Percentiles rank a stretch among this genome's conserved stretches.
Evolutionary conservation across 2,329 filamentous ascomycete genomes (phyloP).

Genomic region (Colletotrichum sp.): DNA sequence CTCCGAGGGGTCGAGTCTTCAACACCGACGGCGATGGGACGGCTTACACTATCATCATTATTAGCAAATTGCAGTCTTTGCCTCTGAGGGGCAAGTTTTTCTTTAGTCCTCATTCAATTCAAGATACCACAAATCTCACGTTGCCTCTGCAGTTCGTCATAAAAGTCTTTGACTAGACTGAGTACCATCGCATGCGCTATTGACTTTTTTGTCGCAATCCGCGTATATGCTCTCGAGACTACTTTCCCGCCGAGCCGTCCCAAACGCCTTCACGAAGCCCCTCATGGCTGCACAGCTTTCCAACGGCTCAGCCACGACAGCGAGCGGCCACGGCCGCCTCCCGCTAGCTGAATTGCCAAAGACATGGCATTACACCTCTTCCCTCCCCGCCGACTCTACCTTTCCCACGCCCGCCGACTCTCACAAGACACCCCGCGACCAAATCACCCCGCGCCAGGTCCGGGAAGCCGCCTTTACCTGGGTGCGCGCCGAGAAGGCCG

Average conservation of each 20-base stretch:
- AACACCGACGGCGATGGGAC: neutral
- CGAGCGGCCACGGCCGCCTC: constrained; percentile 27
- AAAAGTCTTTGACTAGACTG: neutral
- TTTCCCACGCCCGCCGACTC: constrained; percentile 84
- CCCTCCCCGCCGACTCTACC: constrained; percentile 75
- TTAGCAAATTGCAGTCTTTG: constrained; percentile 7
- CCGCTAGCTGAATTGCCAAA: constrained; percentile 64
- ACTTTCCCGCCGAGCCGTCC: constrained; percentile 33
- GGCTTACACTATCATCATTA: constrained; percentile 4
- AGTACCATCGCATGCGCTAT: neutral
- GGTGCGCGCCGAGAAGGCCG: constrained; percentile 78
- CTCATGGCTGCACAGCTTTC: constrained; percentile 38
- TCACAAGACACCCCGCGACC: constrained; percentile 78
- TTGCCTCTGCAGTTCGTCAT: neutral
- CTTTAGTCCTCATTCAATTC: neutral
- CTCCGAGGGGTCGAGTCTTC: neutral
- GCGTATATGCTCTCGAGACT: constrained; percentile 36
- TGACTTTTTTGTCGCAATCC: neutral
- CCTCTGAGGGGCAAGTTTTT: neutral
- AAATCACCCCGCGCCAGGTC: constrained; percentile 82
- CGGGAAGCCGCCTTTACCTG: constrained; percentile 87
- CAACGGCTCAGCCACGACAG: constrained; percentile 26
- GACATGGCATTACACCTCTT: constrained; percentile 69
- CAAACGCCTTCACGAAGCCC: constrained; percentile 27
- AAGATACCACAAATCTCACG: constrained; percentile 1